Evolutionary conservation across 2,329 filamentous ascomycete genomes (phyloP).

Genomic region (Penicillium brasilianum): DNA sequence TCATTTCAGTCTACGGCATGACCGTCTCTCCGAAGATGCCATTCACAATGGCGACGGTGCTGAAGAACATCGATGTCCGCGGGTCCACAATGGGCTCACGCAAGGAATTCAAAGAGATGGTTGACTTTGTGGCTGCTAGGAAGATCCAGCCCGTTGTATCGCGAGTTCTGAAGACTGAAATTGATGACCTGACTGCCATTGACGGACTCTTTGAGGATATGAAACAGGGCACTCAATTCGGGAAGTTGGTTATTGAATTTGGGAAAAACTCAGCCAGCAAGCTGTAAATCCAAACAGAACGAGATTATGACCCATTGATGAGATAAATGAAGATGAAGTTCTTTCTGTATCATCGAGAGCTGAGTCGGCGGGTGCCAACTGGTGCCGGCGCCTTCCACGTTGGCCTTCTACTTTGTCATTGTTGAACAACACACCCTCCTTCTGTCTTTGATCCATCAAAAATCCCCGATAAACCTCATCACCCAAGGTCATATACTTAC

Average conservation of each 20-base stretch:
- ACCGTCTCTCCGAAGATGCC: constrained; percentile 83
- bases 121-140: constrained; percentile 75
- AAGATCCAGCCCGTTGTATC: constrained; percentile 79
- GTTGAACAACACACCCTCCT: neutral
- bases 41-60: constrained; percentile 79
- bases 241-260: constrained; percentile 84
- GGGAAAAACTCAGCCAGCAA: constrained; percentile 47
- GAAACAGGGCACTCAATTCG: constrained; percentile 84
- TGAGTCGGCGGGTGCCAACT: neutral
- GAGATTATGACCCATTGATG: neutral
- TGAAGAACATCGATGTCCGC: constrained; percentile 85
- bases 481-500: neutral
- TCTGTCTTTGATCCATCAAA: neutral
- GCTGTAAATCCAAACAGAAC: constrained; percentile 35
- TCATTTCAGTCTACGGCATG: constrained; percentile 92
- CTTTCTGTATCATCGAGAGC: too few species aligned
- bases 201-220: constrained; percentile 86
- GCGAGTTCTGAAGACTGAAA: constrained; percentile 67
- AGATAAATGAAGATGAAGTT: neutral
- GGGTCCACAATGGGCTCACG: constrained; percentile 92
- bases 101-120: constrained; percentile 89
- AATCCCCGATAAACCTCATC: neutral
- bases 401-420: neutral
- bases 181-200: constrained; percentile 79
- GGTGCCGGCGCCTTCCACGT: neutral